A percentile compares a stretch with the other conserved stretches of the same genome.
Conservation (phyloP, 1,284 basidiomycete genomes). For the Phlebopus sp. region DNA sequence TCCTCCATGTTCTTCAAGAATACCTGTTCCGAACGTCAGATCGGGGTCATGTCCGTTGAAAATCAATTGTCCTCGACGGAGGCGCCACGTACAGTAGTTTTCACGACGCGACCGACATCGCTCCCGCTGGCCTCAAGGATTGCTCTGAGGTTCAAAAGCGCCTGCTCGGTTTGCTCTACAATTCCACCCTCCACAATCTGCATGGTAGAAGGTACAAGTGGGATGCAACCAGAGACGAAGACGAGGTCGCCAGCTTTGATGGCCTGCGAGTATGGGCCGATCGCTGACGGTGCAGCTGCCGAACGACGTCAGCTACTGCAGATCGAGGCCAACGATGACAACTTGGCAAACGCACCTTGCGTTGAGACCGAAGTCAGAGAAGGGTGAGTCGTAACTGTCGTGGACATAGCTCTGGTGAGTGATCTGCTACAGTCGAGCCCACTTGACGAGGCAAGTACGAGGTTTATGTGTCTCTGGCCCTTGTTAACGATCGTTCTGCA, state of each 20-base stretch:
- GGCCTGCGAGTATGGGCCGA: slow-evolving; percentile 91
- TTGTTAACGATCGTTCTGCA: slow-evolving; percentile 53
- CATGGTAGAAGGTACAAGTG: slow-evolving; percentile 75
- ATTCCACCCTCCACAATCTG: slow-evolving; percentile 79
- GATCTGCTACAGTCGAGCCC: neutral
- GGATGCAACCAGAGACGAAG: slow-evolving; percentile 90
- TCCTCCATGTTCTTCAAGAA: slow-evolving; percentile 94
- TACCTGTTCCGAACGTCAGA: slow-evolving; percentile 46
- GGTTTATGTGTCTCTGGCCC: slow-evolving; percentile 6
- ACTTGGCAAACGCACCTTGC: slow-evolving; percentile 34
- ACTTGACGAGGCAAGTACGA: neutral
- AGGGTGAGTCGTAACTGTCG: slow-evolving; percentile 44
- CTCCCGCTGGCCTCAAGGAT: slow-evolving; percentile 84
- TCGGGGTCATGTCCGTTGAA: neutral
- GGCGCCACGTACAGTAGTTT: slow-evolving; percentile 67
- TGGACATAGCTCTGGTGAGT: slow-evolving; percentile 35
- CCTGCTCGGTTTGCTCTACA: slow-evolving; percentile 82
- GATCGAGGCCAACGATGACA: neutral
- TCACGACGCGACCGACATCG: slow-evolving; percentile 74
- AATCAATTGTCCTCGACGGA: neutral
- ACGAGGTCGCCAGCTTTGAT: slow-evolving; percentile 84
- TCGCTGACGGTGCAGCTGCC: slow-evolving; percentile 79
- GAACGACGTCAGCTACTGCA: neutral
- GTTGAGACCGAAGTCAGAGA: slow-evolving; percentile 56
- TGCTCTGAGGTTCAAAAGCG: slow-evolving; percentile 81